Evolutionary conservation across 495 filamentous ascomycete genomes (phyloP).

Genomic region (Aspergillus nidulans): DNA sequence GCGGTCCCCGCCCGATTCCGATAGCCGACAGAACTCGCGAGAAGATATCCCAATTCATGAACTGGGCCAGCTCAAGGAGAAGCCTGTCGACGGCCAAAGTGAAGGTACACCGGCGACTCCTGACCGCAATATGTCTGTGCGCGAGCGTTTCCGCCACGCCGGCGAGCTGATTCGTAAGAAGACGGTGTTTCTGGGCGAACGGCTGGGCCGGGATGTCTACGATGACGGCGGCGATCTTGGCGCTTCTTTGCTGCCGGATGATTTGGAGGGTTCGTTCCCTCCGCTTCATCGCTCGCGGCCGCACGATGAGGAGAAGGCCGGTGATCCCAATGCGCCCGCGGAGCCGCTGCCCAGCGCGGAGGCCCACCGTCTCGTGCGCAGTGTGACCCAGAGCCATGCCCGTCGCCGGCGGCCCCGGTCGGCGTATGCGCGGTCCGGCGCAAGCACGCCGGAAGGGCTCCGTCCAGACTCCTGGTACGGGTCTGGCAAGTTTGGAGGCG

Average conservation of each 20-base stretch:
- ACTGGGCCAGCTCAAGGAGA: neutral
- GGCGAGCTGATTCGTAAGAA: constrained; percentile 35
- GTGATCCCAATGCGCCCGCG: constrained; percentile 6
- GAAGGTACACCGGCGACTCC: neutral
- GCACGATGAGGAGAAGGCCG: constrained; percentile 18
- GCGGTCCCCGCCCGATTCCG: neutral
- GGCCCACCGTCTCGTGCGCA: constrained; percentile 42
- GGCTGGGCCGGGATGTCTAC: constrained; percentile 31
- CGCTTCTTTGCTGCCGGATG: constrained; percentile 32
- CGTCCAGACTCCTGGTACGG: constrained; percentile 31
- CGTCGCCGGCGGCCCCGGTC: constrained; percentile 31
- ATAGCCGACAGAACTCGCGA: neutral
- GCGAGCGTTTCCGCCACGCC: constrained; percentile 30
- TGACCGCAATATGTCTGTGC: constrained; percentile 19
- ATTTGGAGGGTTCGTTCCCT: constrained; percentile 26
- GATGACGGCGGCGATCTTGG: constrained; percentile 38
- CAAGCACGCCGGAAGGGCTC: constrained; percentile 34
- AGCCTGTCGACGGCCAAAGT: neutral
- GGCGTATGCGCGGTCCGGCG: constrained; percentile 37
- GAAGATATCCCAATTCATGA: neutral
- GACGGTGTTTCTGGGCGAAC: constrained; percentile 30
- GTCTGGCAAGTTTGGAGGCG: constrained; percentile 24
- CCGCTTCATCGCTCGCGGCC: constrained; percentile 20
- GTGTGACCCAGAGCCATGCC: constrained; percentile 31
- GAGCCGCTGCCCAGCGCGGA: constrained; percentile 32